These are phyloP conservation scores for Pleodorina starrii DNA, from an alignment of 139 green algal genomes.

Conservation along the genomic window DNA sequence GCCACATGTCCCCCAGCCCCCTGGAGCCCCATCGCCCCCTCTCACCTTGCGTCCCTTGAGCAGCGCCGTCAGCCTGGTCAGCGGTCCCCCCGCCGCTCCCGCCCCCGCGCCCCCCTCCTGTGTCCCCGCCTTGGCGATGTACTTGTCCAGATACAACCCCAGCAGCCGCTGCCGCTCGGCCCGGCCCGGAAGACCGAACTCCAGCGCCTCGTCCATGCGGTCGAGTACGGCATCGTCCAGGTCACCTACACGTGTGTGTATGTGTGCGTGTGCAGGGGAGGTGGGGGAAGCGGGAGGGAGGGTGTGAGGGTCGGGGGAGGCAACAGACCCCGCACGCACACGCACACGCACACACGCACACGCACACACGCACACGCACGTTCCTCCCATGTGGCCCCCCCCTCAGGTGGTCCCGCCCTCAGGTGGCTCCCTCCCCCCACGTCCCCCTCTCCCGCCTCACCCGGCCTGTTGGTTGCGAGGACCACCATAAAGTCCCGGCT, in stretches of 20 bases:
- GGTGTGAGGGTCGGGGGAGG: no score
- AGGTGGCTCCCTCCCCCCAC: neutral
- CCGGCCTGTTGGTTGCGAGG: slow-evolving; percentile 94
- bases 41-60: slow-evolving; percentile 34
- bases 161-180: slow-evolving; percentile 84
- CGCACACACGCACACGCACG: neutral
- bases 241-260: slow-evolving; percentile 77
- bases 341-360: neutral
- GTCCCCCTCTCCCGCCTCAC: slow-evolving; percentile 15
- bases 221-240: slow-evolving; percentile 95
- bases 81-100: slow-evolving; percentile 37
- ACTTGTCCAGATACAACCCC: slow-evolving; percentile 92
- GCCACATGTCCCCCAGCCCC: no score
- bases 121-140: slow-evolving; percentile 79
- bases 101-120: slow-evolving; percentile 72
- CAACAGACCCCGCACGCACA: neutral
- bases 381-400: no score
- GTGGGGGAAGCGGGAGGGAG: no score
- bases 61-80: slow-evolving; percentile 10
- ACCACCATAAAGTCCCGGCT: slow-evolving; percentile 88
- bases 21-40: no score
- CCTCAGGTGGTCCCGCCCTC: no score
- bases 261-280: neutral
- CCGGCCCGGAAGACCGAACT: slow-evolving; percentile 87
- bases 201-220: slow-evolving; percentile 96